Evolutionary conservation across 345 rosid genomes (phyloP), one percentile per base, ranked within the genome.

Genomic region (Eucalyptus paniculata): DNA sequence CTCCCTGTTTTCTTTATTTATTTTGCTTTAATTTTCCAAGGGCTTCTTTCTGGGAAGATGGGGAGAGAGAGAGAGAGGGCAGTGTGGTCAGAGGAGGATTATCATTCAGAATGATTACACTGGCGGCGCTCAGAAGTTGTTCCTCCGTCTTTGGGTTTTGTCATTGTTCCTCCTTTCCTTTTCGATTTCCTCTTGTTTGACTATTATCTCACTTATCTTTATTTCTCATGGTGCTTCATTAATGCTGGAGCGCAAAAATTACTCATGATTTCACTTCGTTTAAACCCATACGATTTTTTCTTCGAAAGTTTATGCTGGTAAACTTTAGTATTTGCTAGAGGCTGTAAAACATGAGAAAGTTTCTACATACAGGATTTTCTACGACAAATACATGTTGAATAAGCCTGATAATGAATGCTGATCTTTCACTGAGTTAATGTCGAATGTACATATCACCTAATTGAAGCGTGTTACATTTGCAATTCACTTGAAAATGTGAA

Each of bases 81-180:
- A 77, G 47, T 77, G 85, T 21, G 85, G 47, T 77, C 85, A 77
- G 85, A 40, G 42, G 24, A 77, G 62, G 83, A 89, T 89, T 83
- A 92, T 90, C 90, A 90, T 45, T 88, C 90, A 89, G 94, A 93
- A 91, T 92, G 93, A 93, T 93, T 92, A 91, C 92, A 90, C 93
- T 90, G 92, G 91, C 92, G 94, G 92, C 90, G 90, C 89, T 91
- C 94, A 92, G 93, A 92, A 88, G 9, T 32, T 93, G 94, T 93
- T 91, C 88, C 92, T 92, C 92, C 92, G 44, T 50, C 87, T 91
- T 89, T 87, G 90, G 92, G 89, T 58, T 91, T 69, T 90, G 30
- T 86, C 53, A 65, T 42, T 87, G 88, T 87, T 83, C 60, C 81
- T 21, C 47, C 60, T 83, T 83, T 80, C 86, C 24, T 86, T 49